Evolutionary conservation across 306 rosid species (phyloP).

Genomic region (Hippophae gyantsensis): DNA sequence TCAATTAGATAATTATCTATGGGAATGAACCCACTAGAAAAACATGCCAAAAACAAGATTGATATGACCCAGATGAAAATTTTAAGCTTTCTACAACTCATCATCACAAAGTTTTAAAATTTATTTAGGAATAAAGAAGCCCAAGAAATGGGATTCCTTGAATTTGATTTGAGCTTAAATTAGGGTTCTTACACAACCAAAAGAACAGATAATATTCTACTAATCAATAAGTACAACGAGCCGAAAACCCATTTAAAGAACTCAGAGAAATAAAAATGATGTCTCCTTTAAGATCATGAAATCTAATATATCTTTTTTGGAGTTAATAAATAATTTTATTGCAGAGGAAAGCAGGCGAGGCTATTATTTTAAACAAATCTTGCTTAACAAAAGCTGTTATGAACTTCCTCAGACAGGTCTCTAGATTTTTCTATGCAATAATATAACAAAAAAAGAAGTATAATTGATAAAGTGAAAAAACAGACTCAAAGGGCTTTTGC

Average conservation of each 20-base stretch:
- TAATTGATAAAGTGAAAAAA: background rate
- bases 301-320: conserved; percentile 4
- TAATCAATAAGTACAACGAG: background rate
- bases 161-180: background rate
- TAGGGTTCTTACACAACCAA: conserved; percentile 11
- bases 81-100: conserved; percentile 31
- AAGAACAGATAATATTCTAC: conserved; percentile 2
- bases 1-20: conserved; percentile 62
- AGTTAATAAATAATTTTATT: conserved; percentile 1
- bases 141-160: background rate
- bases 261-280: conserved; percentile 8
- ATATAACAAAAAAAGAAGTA: conserved; percentile 1
- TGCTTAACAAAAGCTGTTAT: conserved; percentile 14
- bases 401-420: conserved; percentile 11
- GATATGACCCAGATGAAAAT: conserved; percentile 34
- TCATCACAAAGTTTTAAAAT: conserved; percentile 18
- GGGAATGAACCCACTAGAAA: conserved; percentile 45
- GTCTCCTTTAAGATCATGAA: conserved; percentile 22
- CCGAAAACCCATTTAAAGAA: no score
- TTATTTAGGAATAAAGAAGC: conserved; percentile 3
- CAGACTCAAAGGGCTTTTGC: conserved; percentile 10
- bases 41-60: conserved; percentile 32
- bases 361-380: conserved; percentile 11
- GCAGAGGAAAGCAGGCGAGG: conserved; percentile 7
- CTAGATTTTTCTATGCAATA: background rate